Conservation (phyloP, 23 red algal genomes). For the Cyanidioschyzon merolae region DNA sequence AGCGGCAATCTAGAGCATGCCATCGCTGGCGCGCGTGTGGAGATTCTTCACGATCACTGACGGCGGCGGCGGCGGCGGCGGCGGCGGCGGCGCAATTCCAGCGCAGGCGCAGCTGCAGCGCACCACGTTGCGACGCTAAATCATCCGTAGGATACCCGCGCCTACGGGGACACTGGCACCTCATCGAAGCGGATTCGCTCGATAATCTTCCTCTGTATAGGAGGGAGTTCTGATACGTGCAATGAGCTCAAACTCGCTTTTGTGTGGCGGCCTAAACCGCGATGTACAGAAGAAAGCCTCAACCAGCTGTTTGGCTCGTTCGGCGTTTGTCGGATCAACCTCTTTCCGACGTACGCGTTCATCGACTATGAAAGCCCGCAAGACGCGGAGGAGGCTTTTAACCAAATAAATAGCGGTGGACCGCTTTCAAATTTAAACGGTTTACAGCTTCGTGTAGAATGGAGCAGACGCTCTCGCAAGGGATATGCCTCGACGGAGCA, state of each 20-base stretch:
- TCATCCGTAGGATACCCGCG: too few relatives aligned
- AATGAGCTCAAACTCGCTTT: constrained; percentile 4
- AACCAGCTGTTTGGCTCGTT: not conserved
- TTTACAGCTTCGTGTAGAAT: not conserved
- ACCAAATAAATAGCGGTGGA: not conserved
- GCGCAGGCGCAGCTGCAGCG: too few relatives aligned
- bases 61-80: too few relatives aligned
- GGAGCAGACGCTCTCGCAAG: not conserved
- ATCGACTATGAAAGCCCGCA: not conserved
- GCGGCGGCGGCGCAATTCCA: too few relatives aligned
- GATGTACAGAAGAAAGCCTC: constrained; percentile 7
- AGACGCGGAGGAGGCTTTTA: constrained; percentile 3
- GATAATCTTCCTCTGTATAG: too few relatives aligned
- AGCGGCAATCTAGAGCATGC: too few relatives aligned
- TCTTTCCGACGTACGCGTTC: not conserved
- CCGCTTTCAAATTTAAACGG: not conserved
- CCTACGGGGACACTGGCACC: too few relatives aligned
- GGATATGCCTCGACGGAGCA: not conserved
- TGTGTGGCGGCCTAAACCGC: not conserved
- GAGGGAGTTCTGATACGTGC: too few relatives aligned
- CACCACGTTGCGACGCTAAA: too few relatives aligned
- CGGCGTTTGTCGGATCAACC: not conserved
- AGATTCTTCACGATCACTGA: too few relatives aligned
- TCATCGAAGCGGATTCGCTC: too few relatives aligned
- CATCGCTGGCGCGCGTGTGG: too few relatives aligned